phyloP scores from a whole-genome alignment of 352 stramenopile genomes.

The Pythium apleroticum region DNA sequence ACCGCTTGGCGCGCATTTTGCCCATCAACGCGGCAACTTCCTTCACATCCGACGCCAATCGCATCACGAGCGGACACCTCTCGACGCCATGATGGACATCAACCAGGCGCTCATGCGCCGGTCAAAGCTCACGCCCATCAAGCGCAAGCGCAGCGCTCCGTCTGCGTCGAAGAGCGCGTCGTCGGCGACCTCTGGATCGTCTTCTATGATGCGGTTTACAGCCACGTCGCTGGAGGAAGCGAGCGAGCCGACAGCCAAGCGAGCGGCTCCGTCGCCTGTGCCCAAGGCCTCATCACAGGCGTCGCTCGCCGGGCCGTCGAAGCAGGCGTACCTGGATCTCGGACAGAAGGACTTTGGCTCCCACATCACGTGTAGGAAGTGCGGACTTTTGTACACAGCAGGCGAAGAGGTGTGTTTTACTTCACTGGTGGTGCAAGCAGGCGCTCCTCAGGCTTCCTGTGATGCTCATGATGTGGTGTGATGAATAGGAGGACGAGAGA shows the following conservation, averaged over 20 bases:
- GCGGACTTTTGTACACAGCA: conserved; percentile 68
- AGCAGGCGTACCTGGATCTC: conserved; percentile 74
- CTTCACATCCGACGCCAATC: not conserved
- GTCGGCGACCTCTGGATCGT: not conserved
- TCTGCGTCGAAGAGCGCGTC: conserved; percentile 21
- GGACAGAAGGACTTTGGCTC: conserved; percentile 72
- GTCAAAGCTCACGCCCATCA: conserved; percentile 33
- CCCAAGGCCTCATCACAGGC: conserved; percentile 18
- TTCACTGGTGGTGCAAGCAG: too few species aligned
- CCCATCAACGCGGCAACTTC: conserved; percentile 7
- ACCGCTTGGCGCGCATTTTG: too few species aligned
- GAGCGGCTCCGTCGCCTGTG: too few species aligned
- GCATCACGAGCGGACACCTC: not conserved
- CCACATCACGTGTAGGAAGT: conserved; percentile 55
- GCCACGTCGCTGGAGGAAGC: conserved; percentile 18
- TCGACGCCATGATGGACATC: conserved; percentile 24
- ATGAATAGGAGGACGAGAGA: conserved; percentile 58
- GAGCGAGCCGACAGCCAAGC: not conserved
- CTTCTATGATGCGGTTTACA: conserved; percentile 13
- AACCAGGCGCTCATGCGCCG: conserved; percentile 53
- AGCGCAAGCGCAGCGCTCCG: conserved; percentile 36
- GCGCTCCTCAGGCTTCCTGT: not conserved
- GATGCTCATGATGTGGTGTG: not conserved
- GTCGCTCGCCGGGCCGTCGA: conserved; percentile 14
- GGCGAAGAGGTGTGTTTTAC: conserved; percentile 58